Conservation (phyloP, 2,329 filamentous ascomycete genomes). For the Ophiostoma tasmaniense region DNA sequence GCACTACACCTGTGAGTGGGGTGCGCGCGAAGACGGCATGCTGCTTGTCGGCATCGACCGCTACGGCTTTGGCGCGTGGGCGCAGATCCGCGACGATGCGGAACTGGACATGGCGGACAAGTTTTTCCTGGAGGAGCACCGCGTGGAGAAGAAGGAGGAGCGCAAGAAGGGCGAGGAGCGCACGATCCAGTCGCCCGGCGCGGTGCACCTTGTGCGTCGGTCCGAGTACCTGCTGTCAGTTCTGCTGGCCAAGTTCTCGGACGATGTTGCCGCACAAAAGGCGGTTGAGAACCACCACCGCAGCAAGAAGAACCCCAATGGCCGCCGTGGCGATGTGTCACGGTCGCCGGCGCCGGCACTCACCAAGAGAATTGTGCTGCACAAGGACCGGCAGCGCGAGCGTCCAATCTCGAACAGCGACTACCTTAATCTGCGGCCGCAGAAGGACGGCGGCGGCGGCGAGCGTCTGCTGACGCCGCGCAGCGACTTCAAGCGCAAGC, state of each 20-base stretch:
- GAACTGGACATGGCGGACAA: conserved; percentile 83
- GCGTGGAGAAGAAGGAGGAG: conserved; percentile 96
- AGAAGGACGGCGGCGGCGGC: conserved; percentile 26
- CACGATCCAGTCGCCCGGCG: conserved; percentile 85
- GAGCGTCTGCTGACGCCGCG: conserved; percentile 38
- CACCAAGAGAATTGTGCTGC: conserved; percentile 38
- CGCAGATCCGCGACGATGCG: conserved; percentile 82
- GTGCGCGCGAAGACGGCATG: conserved; percentile 92
- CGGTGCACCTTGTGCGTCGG: conserved; percentile 88
- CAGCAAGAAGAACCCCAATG: conserved; percentile 75
- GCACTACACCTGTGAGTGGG: conserved; percentile 87
- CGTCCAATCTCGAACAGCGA: conserved; percentile 28
- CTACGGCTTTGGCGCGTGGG: conserved; percentile 94
- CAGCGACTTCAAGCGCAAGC: conserved; percentile 53
- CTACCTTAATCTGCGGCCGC: conserved; percentile 22
- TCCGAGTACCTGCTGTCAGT: conserved; percentile 95
- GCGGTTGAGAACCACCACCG: conserved; percentile 88
- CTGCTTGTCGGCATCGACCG: conserved; percentile 85
- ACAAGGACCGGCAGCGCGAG: conserved; percentile 41
- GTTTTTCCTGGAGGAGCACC: conserved; percentile 92
- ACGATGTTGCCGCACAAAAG: conserved; percentile 65
- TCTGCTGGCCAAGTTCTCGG: conserved; percentile 73
- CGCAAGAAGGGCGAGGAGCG: conserved; percentile 70
- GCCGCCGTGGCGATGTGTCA: conserved; percentile 50
- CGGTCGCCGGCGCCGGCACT: conserved; percentile 57